phyloP scores from a whole-genome alignment of 495 filamentous ascomycete genomes.

The Penicillium waksmanii region DNA sequence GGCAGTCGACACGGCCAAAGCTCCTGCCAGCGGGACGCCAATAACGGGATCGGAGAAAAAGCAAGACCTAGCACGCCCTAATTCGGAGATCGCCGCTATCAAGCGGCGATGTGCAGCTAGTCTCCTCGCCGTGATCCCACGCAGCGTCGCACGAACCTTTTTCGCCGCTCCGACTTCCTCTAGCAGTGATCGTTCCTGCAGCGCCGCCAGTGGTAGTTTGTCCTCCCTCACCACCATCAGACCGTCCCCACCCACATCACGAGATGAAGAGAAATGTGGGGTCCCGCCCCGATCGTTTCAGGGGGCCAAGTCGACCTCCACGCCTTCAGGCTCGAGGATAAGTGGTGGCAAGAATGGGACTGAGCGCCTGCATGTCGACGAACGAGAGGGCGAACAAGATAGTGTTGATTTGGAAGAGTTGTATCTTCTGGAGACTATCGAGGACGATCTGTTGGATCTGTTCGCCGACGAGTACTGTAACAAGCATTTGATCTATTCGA shows the following conservation, averaged over 20 bases:
- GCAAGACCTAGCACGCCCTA: constrained; percentile 23
- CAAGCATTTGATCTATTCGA: constrained; percentile 79
- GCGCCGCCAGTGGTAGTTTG: constrained; percentile 25
- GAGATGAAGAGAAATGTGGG: constrained; percentile 8
- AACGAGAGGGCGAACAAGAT: constrained; percentile 22
- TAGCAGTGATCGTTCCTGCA: constrained; percentile 34
- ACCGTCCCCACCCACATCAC: constrained; percentile 15
- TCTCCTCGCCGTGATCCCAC: constrained; percentile 53
- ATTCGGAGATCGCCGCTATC: constrained; percentile 51
- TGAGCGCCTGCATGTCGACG: constrained; percentile 6
- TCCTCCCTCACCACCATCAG: constrained; percentile 15
- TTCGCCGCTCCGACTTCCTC: constrained; percentile 33
- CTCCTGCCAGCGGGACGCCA: constrained; percentile 8
- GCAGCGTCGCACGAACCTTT: constrained; percentile 41
- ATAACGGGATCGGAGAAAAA: constrained; percentile 19
- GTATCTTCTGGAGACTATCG: constrained; percentile 47
- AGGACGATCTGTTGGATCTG: constrained; percentile 64
- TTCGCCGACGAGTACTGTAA: constrained; percentile 86
- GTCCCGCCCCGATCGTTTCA: constrained; percentile 13
- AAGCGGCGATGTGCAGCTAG: constrained; percentile 59
- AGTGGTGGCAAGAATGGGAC: constrained; percentile 6
- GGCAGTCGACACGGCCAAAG: constrained; percentile 11
- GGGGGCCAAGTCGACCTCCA: constrained; percentile 9
- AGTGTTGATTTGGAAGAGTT: constrained; percentile 36
- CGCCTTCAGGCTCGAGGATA: not conserved